These are phyloP conservation scores for Termitomyces sp. DNA, from an alignment of 768 basidiomycete species.

Conservation along the genomic window DNA sequence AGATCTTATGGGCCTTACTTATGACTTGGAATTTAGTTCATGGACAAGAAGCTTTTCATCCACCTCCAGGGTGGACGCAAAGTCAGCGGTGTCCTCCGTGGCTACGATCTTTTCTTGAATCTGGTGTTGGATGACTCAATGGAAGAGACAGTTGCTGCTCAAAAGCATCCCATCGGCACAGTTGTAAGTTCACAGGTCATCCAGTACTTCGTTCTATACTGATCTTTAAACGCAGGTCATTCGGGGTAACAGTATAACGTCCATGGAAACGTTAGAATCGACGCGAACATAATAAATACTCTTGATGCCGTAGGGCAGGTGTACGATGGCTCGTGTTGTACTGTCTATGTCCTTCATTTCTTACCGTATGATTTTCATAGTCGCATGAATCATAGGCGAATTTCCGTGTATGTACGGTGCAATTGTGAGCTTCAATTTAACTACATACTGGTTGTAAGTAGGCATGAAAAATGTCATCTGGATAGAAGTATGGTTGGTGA, in stretches of 20 bases:
- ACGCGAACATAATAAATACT: slow-evolving; percentile 24
- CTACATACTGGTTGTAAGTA: neutral
- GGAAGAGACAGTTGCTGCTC: slow-evolving; percentile 86
- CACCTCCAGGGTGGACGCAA: slow-evolving; percentile 92
- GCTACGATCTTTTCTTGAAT: slow-evolving; percentile 98
- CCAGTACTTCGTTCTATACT: neutral
- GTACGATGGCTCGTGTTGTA: slow-evolving; percentile 3
- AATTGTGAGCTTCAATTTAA: neutral
- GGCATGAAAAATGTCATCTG: neutral
- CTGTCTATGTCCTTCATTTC: neutral
- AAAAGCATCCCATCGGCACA: slow-evolving; percentile 88
- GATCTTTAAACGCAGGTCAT: slow-evolving; percentile 60
- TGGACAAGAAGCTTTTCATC: slow-evolving; percentile 97
- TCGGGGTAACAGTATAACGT: slow-evolving; percentile 93
- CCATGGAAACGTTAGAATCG: slow-evolving; percentile 84
- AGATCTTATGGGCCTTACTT: neutral
- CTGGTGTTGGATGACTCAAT: slow-evolving; percentile 93
- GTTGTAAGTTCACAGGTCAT: slow-evolving; percentile 51
- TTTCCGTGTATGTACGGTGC: neutral
- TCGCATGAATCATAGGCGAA: neutral
- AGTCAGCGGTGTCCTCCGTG: slow-evolving; percentile 91
- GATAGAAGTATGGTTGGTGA: neutral
- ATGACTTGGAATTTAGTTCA: slow-evolving; percentile 57
- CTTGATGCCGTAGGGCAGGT: slow-evolving; percentile 5
- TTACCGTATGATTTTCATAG: no score